Evolutionary conservation across 305 asterid genomes (phyloP), one percentile per base, ranked within the genome.

Genomic region (Fraxinus albicans): DNA sequence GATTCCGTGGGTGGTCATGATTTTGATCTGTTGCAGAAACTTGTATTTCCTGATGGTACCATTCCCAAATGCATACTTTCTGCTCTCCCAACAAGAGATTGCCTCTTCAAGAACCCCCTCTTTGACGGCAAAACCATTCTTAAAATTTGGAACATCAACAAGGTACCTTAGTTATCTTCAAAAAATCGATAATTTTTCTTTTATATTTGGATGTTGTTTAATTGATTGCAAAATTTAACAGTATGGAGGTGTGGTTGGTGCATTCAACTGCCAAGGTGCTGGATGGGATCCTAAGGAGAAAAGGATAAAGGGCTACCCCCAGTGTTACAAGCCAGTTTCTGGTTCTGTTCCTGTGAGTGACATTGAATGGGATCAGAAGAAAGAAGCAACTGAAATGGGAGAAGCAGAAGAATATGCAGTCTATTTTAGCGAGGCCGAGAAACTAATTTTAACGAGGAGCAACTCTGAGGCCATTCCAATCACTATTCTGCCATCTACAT

Each of bases 231-330:
- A 42, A 72, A 42, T 81, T 53, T 72, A 2, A 21, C 63, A 93
- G 97, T 93, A 86, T 73, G 98, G 97, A 81, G 98, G 98, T 2
- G 97, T 94, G 0, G 73, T 94, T 19, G 98, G 97, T 9, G 94
- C 93, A 2, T 93, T 94, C 89, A 94, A 94, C 85, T 94, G 98
- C 91, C 97, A 94, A 87, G 98, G 98, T 8, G 97, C 94, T 0
- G 97, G 97, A 27, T 93, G 98, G 98, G 94, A 92, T 84, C 92
- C 97, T 1, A 89, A 91, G 85, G 97, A 90, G 35, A 86, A 83
- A 27, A 89, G 95, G 86, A 91, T 94, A 88, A 94, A 83, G 80
- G 97, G 97, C 76, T 88, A 90, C 84, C 81, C 97, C 0, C 75
- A 93, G 0, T 92, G 92, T 82, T 93, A 93, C 94, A 90, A 89